These are phyloP conservation scores for Coemansia sp. DNA, from an alignment of 192 early-diverging fungal genomes.

Conservation along the genomic window DNA sequence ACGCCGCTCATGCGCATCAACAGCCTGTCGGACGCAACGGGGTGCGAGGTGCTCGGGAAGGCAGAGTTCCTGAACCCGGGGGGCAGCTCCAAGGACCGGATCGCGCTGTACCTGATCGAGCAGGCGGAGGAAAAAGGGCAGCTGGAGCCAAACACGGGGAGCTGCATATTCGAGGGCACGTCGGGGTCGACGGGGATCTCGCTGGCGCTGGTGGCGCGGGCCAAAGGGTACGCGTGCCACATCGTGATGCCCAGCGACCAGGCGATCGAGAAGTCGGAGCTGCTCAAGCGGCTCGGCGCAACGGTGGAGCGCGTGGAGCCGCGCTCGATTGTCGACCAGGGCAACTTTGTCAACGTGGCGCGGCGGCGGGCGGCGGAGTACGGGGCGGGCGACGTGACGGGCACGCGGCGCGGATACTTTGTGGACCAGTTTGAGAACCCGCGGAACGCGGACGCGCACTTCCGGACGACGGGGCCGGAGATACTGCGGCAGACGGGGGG, in stretches of 20 bases:
- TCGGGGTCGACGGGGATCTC: conserved; percentile 97
- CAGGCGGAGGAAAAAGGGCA: conserved; percentile 69
- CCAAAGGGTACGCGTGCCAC: conserved; percentile 88
- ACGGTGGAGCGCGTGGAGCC: conserved; percentile 90
- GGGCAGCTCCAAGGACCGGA: conserved; percentile 91
- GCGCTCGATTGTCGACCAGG: conserved; percentile 84
- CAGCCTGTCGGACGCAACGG: conserved; percentile 84
- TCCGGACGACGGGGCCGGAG: conserved; percentile 83
- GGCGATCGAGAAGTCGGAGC: conserved; percentile 83
- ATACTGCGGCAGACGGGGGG: conserved; percentile 63
- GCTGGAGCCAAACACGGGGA: conserved; percentile 70
- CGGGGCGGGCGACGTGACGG: conserved; percentile 2
- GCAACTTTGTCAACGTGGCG: conserved; percentile 93
- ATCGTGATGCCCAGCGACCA: conserved; percentile 98
- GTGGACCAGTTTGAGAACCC: conserved; percentile 95
- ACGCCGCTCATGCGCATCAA: conserved; percentile 87
- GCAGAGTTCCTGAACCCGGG: conserved; percentile 90
- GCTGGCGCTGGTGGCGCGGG: conserved; percentile 84
- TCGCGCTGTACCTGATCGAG: conserved; percentile 83
- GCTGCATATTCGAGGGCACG: conserved; percentile 91
- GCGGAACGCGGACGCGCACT: conserved; percentile 81
- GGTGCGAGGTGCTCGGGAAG: conserved; percentile 80
- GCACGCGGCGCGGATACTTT: conserved; percentile 62
- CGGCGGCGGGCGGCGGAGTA: conserved; percentile 70
- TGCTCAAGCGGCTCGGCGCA: conserved; percentile 81